Evolutionary conservation across 2,329 filamentous ascomycete species (phyloP).

Genomic region (Talaromyces sp.): DNA sequence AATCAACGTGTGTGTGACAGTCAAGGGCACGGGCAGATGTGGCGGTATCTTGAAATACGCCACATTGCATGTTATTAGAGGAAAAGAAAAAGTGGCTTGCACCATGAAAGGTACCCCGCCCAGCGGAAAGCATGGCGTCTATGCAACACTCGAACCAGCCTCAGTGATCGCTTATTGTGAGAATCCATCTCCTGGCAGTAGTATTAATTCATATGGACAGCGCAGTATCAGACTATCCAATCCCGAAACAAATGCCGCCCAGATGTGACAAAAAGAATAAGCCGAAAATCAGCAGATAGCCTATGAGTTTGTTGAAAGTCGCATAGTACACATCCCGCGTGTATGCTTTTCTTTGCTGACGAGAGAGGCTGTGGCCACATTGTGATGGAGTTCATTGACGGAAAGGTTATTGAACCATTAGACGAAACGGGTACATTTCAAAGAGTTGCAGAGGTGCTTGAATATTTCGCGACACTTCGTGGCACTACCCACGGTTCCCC

Average conservation of each 20-base stretch:
- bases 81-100: neutral
- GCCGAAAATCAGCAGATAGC: neutral
- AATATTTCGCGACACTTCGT: neutral
- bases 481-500: neutral
- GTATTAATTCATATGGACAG: neutral
- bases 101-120: neutral
- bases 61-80: neutral
- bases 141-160: neutral
- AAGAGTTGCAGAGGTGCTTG: neutral
- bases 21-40: neutral
- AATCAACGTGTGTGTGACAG: neutral
- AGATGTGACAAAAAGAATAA: neutral
- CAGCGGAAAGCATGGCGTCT: neutral
- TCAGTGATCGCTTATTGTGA: neutral
- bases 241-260: neutral
- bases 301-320: neutral
- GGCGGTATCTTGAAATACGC: neutral
- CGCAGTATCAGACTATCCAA: neutral
- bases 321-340: neutral
- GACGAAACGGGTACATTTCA: neutral
- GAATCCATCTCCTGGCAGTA: neutral
- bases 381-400: neutral
- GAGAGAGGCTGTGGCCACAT: conserved; percentile 1
- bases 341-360: neutral
- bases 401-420: neutral